Base-by-base conservation (phyloP, 169 alveolate genomes). In the Theileria parva region DNA sequence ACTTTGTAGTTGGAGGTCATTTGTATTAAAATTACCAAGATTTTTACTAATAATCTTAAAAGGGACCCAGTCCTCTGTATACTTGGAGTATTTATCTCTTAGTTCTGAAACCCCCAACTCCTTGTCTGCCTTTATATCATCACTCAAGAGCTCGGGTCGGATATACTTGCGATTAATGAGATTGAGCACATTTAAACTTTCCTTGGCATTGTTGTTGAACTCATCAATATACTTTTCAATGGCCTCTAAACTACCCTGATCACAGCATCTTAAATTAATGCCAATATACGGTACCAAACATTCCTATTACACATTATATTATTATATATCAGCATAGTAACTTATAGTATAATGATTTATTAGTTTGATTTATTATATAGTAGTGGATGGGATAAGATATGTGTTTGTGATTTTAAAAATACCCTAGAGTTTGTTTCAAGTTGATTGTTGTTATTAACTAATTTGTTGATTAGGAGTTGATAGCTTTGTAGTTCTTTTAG, bases 231-330 rank as follows among this genome's bases (percentile, higher is more conserved):
- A 94, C 59, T 93, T 88, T 3, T 85, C 69, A 0, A 96, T 81
- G 0, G 97, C 96, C 23, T 94, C 97, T 44, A 95, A 74, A n/a
- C 95, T 93, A 17, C 98, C 97, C 59, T 86, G 92, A 55, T 95
- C 95, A 17, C 93, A 79, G 25, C 97, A 96, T 57, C 95, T 94
- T 23, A 96, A 72, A 5, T 95, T 92, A 17, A 96, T 65, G n/a
- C 89, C 94, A 28, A 69, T 30, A 27, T 79, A 72, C 1, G 89
- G 89, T 77, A 71, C 25, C 21, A 5, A 60, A n/a, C 65, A 12
- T 2, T 63, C 71, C 71, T 63, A 39, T 59, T 59, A 44, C 53
- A 44, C 53, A 44, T 44, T 44, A 44, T 44, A 8, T 2, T 44
- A 13, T 59, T 7, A 11, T 59, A 25, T 55, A 59, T 59, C 0